Evolutionary conservation across 345 rosid genomes (phyloP), one percentile per base, ranked within the genome.

Genomic region (Eucalyptus pauciflora): DNA sequence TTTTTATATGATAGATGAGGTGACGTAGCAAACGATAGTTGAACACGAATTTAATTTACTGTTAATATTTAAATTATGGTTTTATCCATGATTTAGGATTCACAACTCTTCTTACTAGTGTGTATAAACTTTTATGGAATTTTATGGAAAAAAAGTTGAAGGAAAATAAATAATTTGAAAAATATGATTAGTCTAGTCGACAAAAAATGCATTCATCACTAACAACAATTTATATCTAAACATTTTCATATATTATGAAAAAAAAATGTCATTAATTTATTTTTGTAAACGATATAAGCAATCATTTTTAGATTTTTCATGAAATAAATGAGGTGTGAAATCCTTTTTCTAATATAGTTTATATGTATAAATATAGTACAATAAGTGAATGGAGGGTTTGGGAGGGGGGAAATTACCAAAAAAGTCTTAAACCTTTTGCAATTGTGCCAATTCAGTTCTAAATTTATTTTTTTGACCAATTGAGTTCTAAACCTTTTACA

Each of bases 381-480:
- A 29, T 62, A 29, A 29, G 71, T 6, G 71, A 29, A 29, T 7
- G 71, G 71, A 29, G 5, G 9, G 33, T 62, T 11, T 25, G 6
- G 64, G 20, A 16, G 1, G 54, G 7, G 54, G 4, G 4, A 17
- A 51, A 16, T 51, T 51, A 51, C 1, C 8, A 51, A 51, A 51
- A 51, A 51, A 51, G 8, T 51, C 20, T 0, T 51, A 51, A 51
- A 51, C 2, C 1, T 51, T 50, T 51, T 51, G 8, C 0, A 16
- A 0, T 51, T 51, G 20, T 0, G 8, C 0, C 1, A 51, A 51
- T 51, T 51, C 2, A 0, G 1, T 51, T 51, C 0, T 16, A 51
- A 50, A 6, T 51, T 51, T 50, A 0, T 50, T 16, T 50, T 50
- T 50, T 51, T 51, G 3, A 0, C 8, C 20, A 16, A 51, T 51